phyloP scores from a whole-genome alignment of 1,139 yeast genomes.

The Yamadazyma blattariae region DNA sequence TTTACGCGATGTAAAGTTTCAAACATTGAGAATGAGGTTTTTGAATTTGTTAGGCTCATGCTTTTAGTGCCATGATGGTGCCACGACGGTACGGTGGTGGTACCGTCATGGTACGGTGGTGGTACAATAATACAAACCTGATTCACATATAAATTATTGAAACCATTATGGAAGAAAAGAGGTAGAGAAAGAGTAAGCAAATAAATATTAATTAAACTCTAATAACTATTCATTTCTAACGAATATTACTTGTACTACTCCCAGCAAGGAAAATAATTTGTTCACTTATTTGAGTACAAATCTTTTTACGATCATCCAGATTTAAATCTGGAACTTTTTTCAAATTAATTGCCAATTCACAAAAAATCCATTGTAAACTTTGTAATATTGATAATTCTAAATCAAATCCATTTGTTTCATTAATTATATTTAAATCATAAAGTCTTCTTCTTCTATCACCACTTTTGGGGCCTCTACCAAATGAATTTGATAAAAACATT shows the following conservation, averaged over 20 bases:
- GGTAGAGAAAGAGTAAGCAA: too few species aligned
- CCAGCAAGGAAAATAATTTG: slow-evolving; percentile 24
- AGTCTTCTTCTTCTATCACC: slow-evolving; percentile 23
- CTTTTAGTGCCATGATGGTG: too few species aligned
- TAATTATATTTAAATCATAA: slow-evolving; percentile 24
- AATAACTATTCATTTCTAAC: too few species aligned
- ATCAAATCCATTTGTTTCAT: slow-evolving; percentile 28
- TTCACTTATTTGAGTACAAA: slow-evolving; percentile 23
- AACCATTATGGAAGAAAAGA: too few species aligned
- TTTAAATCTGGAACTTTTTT: slow-evolving; percentile 20
- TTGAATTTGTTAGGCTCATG: too few species aligned
- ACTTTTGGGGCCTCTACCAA: slow-evolving; percentile 25
- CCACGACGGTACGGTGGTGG: too few species aligned
- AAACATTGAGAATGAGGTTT: too few species aligned
- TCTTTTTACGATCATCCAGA: slow-evolving; percentile 19
- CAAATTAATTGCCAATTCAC: slow-evolving; percentile 22
- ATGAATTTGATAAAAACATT: slow-evolving; percentile 23
- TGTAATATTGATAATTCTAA: slow-evolving; percentile 26
- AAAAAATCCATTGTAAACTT: slow-evolving; percentile 27
- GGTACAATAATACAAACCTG: too few species aligned
- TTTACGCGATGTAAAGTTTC: too few species aligned
- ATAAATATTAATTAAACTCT: too few species aligned
- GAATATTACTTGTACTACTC: not conserved
- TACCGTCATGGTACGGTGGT: too few species aligned
- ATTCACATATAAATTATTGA: too few species aligned